Base-by-base conservation (phyloP, 2,329 filamentous ascomycete genomes). In the Thelonectria rubi region DNA sequence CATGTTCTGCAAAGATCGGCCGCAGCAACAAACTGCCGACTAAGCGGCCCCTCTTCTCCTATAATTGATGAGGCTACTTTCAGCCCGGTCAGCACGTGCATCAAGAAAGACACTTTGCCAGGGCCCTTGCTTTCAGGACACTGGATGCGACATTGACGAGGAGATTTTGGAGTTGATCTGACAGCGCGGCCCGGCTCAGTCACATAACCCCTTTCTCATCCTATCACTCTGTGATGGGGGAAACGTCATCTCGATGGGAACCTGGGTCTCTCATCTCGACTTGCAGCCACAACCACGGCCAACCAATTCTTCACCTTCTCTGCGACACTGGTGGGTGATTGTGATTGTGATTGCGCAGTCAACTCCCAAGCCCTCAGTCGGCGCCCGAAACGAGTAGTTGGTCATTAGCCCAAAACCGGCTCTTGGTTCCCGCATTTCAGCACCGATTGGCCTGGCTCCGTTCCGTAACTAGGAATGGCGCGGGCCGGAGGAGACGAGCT, bases 371-470 rank as follows among this genome's bases (percentile, higher is more conserved):
- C 54, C 53, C 58, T 63, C 37, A 58, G 53, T 59, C 55, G 24
- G 65, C 61, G 58, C 51, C 60, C 51, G 51, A 58, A 63, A 54
- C 47, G 50, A 46, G 24, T 51, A 51, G 58, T 49, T 57, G 45
- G 57, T 62, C 62, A 60, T 60, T 64, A 47, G 54, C 40, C 42
- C 55, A 47, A 26, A 47, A 55, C 47, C 34, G 50, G 47, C 34
- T 46, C 34, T 51, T 69, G 58, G 49, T 37, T 65, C 58, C 61
- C 59, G 59, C 58, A 14, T 62, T 55, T 55, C 54, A 66, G 48
- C 56, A 55, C 50, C 60, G 62, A 61, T 66, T 59, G 51, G 60
- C 57, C 61, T 32, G 52, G 61, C 56, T 57, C 58, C 34, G 20
- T 46, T 21, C 42, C 42, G 42, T 50, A 48, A 58, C 55, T 65